Conservation (phyloP, 208 protist genomes). For the Ichthyophonus hoferi region DNA sequence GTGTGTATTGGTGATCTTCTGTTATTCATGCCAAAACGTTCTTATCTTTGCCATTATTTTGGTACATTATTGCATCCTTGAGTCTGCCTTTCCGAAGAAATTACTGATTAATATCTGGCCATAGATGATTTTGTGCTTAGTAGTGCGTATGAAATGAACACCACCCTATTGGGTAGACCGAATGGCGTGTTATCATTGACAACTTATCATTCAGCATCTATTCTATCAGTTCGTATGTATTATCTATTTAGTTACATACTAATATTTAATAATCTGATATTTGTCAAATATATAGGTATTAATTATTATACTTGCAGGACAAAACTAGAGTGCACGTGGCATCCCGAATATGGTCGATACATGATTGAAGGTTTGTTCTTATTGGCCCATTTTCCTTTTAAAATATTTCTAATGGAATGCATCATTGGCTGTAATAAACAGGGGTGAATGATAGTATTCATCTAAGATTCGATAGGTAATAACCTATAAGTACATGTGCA, state of each 20-base stretch:
- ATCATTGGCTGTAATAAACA: too few species aligned
- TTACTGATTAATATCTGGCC: too few species aligned
- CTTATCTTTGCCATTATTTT: too few species aligned
- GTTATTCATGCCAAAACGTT: too few species aligned
- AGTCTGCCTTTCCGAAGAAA: too few species aligned
- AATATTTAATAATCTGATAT: neutral
- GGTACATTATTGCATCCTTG: too few species aligned
- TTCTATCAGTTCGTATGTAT: neutral
- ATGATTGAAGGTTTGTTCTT: slow-evolving; percentile 52
- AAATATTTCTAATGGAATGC: too few species aligned
- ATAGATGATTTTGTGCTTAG: neutral
- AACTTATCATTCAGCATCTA: neutral
- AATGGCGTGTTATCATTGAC: neutral
- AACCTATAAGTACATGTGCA: too few species aligned
- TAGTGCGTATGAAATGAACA: neutral
- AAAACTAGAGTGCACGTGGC: slow-evolving; percentile 29
- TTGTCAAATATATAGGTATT: neutral
- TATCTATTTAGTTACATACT: neutral
- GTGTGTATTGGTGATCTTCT: too few species aligned
- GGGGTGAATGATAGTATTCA: too few species aligned
- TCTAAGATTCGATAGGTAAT: too few species aligned
- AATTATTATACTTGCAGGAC: neutral
- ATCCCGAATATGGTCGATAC: slow-evolving; percentile 43
- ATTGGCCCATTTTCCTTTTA: too few species aligned
- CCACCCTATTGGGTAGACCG: neutral